Evolutionary conservation across 1,284 basidiomycete genomes (phyloP).

Genomic region (Cryptococcus sp.): DNA sequence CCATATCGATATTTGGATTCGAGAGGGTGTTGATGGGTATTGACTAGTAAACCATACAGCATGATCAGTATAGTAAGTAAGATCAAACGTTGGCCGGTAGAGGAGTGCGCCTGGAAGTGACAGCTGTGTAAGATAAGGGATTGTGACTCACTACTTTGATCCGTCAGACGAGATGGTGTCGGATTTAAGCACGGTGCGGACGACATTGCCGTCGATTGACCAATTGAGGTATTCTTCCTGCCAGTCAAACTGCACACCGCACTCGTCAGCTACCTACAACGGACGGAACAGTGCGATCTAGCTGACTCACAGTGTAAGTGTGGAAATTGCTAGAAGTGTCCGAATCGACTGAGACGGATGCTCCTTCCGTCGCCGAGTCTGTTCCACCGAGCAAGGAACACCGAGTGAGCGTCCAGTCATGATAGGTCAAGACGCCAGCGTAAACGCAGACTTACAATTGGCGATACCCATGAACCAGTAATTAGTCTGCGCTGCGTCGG

Average conservation of each 20-base stretch:
- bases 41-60: constrained; percentile 24
- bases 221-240: constrained; percentile 66
- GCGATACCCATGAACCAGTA: constrained; percentile 63
- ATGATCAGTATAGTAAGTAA: too few relatives aligned
- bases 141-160: constrained; percentile 35
- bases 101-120: too few relatives aligned
- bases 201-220: constrained; percentile 67
- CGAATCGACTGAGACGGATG: constrained; percentile 55
- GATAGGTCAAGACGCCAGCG: too few relatives aligned
- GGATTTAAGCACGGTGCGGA: constrained; percentile 66
- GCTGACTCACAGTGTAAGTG: constrained; percentile 65
- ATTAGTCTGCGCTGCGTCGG: constrained; percentile 70
- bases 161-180: constrained; percentile 59
- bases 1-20: constrained; percentile 78
- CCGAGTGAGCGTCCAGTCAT: too few relatives aligned
- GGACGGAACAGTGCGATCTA: too few relatives aligned
- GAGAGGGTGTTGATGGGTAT: constrained; percentile 73
- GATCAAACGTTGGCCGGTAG: too few relatives aligned
- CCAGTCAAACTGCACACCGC: constrained; percentile 67
- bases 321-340: constrained; percentile 72
- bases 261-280: not conserved
- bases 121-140: constrained; percentile 20
- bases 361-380: constrained; percentile 47
- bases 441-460: too few relatives aligned
- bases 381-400: too few relatives aligned